Percentiles rank a stretch among this genome's conserved stretches.
Evolutionary conservation across 2,329 filamentous ascomycete species (phyloP).

Genomic region (Magnaporthiopsis incrustans): DNA sequence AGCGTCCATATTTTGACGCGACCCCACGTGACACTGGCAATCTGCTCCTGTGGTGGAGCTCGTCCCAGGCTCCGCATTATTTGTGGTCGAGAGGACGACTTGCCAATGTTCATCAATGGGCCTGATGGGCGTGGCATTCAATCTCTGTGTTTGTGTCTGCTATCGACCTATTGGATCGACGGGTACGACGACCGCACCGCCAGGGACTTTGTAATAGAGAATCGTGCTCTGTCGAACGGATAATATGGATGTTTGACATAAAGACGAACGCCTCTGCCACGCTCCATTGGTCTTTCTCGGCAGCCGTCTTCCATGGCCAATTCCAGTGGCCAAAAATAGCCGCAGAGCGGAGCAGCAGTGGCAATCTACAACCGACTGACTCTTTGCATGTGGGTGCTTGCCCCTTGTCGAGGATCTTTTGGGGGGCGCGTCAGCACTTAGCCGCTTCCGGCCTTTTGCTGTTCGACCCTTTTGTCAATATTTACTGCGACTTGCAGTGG

Average conservation of each 20-base stretch:
- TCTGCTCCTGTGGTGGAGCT: background rate
- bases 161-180: background rate
- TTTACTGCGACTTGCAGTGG: background rate
- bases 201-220: too few relatives aligned
- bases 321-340: background rate
- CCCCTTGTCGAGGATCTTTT: background rate
- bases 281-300: too few relatives aligned
- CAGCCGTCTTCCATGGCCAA: background rate
- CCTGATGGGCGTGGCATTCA: too few relatives aligned
- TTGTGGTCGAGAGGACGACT: background rate
- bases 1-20: background rate
- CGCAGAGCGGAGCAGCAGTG: too few relatives aligned
- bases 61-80: background rate
- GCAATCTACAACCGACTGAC: too few relatives aligned
- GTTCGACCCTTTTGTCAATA: background rate
- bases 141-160: background rate
- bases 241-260: background rate
- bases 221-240: background rate
- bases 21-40: background rate
- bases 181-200: background rate
- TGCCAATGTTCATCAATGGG: background rate
- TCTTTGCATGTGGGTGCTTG: too few relatives aligned
- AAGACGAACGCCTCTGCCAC: background rate
- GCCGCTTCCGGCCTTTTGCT: background rate
- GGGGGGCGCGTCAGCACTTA: background rate